Base-by-base conservation (phyloP, 176 grass and related monocot species). In the Carex scoparia region DNA sequence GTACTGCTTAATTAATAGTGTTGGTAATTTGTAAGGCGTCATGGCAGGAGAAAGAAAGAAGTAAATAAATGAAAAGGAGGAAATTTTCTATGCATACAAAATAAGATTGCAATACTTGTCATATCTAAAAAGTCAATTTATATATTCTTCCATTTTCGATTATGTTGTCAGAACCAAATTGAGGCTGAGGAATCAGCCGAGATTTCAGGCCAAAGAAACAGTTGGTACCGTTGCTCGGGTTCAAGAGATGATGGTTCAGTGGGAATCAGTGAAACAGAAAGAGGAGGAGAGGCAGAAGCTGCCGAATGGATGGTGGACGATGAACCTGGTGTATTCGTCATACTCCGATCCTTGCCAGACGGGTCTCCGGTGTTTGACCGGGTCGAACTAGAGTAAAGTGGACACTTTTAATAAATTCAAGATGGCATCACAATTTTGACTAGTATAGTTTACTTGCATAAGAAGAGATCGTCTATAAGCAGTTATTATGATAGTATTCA, bases 281-380 rank as follows among this genome's bases (percentile, higher is more conserved):
- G 10, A 3, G 82, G 18, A n/a, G n/a, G n/a, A n/a, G n/a, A n/a
- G n/a, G n/a, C n/a, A n/a, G n/a, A n/a, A n/a, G n/a, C n/a, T n/a
- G n/a, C n/a, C n/a, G n/a, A n/a, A n/a, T n/a, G n/a, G n/a, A n/a
- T n/a, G n/a, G n/a, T n/a, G n/a, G n/a, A n/a, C n/a, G n/a, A n/a
- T n/a, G n/a, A n/a, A n/a, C n/a, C n/a, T n/a, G 33, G 33, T 16
- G 89, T 90, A 8, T 81, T 75, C 1, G 2, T 87, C 64, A 87
- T 65, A 14, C 55, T 90, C 1, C 54, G 64, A 1, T 87, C 85
- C 4, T 72, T 81, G 57, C 85, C 74, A 0, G 73, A 85, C 54
- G 74, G 88, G 4, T 85, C 81, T 3, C 66, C 10, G 40, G 85
- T 87, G 71, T 78, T 87, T 7, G 23, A 85, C 7, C 74, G 89